phyloP scores from a whole-genome alignment of 1,139 yeast species.

The Hyphopichia wangnamkhiaoensis region DNA sequence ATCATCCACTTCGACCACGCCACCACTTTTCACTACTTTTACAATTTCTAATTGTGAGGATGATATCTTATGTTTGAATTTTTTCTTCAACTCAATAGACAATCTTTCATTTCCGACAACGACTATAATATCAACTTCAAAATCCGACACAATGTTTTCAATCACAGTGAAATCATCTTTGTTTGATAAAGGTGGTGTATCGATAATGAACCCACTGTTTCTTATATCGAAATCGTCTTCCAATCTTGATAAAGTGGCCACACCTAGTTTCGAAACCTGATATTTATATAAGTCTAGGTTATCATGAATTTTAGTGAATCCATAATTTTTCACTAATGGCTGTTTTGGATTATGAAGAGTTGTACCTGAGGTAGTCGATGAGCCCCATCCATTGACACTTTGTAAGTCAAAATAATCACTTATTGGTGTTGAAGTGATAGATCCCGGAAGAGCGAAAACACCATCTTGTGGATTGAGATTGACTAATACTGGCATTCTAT shows the following conservation, averaged over 20 bases:
- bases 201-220: slow-evolving; percentile 69
- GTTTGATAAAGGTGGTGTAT: slow-evolving; percentile 68
- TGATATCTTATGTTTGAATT: slow-evolving; percentile 44
- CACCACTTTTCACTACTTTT: slow-evolving; percentile 71
- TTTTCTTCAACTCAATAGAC: slow-evolving; percentile 61
- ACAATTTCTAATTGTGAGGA: slow-evolving; percentile 44
- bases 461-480: slow-evolving; percentile 83
- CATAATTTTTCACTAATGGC: slow-evolving; percentile 81
- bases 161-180: slow-evolving; percentile 56
- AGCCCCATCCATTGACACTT: slow-evolving; percentile 73
- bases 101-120: slow-evolving; percentile 68
- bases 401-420: slow-evolving; percentile 82
- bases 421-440: slow-evolving; percentile 80
- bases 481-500: slow-evolving; percentile 65
- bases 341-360: slow-evolving; percentile 81
- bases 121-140: slow-evolving; percentile 57
- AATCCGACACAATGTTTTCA: slow-evolving; percentile 61
- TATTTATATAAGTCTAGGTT: slow-evolving; percentile 64
- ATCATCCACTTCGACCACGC: slow-evolving; percentile 73
- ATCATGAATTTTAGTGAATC: slow-evolving; percentile 60
- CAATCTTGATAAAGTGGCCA: slow-evolving; percentile 57
- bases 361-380: slow-evolving; percentile 85
- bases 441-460: slow-evolving; percentile 80
- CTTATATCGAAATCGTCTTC: slow-evolving; percentile 54
- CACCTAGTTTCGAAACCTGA: slow-evolving; percentile 57